These are phyloP conservation scores for Phytophthora macrochlamydospora DNA, from an alignment of 352 stramenopile genomes.

Conservation along the genomic window DNA sequence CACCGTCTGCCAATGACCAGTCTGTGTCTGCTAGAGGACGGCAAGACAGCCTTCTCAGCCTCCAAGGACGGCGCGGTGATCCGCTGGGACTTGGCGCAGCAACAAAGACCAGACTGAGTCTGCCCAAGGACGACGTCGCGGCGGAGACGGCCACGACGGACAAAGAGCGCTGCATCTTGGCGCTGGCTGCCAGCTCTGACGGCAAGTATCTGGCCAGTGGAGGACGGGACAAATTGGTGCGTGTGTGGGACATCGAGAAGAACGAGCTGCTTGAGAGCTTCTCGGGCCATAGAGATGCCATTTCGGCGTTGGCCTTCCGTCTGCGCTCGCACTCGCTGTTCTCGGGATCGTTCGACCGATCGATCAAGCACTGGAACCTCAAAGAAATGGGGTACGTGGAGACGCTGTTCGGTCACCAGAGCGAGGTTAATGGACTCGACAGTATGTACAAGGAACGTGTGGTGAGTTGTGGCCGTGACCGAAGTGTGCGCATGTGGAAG, in stretches of 20 bases:
- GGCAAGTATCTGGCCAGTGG: slow-evolving; percentile 92
- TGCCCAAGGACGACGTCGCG: slow-evolving; percentile 69
- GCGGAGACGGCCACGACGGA: slow-evolving; percentile 59
- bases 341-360: slow-evolving; percentile 92
- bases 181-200: slow-evolving; percentile 90
- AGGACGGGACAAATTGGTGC: slow-evolving; percentile 91
- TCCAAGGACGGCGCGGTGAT: slow-evolving; percentile 94
- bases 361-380: slow-evolving; percentile 96
- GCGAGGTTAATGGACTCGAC: slow-evolving; percentile 91
- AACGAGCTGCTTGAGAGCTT: slow-evolving; percentile 89
- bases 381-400: slow-evolving; percentile 96
- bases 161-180: slow-evolving; percentile 83
- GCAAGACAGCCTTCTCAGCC: slow-evolving; percentile 89
- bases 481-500: slow-evolving; percentile 95
- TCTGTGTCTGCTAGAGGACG: slow-evolving; percentile 89
- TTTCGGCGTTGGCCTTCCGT: slow-evolving; percentile 89
- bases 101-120: slow-evolving; percentile 67
- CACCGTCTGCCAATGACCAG: slow-evolving; percentile 87
- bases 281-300: slow-evolving; percentile 87
- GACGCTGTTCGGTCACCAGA: slow-evolving; percentile 94
- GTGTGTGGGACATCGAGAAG: slow-evolving; percentile 87
- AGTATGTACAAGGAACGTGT: slow-evolving; percentile 90
- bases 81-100: slow-evolving; percentile 86
- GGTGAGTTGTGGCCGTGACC: slow-evolving; percentile 91
- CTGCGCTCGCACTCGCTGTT: slow-evolving; percentile 91